Percentiles rank a stretch among this genome's conserved stretches.
Evolutionary conservation across 305 asterid species (phyloP).

Genomic region (Andrographis paniculata): DNA sequence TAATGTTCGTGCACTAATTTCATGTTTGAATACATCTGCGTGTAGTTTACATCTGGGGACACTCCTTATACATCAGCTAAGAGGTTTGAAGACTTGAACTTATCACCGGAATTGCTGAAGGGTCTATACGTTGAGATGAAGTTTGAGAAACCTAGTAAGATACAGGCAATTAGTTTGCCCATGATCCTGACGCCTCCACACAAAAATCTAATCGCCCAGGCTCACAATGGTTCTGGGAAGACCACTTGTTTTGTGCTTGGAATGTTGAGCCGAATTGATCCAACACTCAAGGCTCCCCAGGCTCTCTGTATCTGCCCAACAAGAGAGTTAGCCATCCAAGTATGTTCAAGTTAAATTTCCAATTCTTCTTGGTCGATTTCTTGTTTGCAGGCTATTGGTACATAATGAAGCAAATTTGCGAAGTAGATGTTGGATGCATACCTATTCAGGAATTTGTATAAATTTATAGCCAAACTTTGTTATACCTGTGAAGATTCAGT

Average conservation of each 20-base stretch:
- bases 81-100: constrained; percentile 75
- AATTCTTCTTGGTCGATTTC: too few species aligned
- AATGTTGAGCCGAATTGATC: constrained; percentile 88
- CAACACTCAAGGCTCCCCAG: constrained; percentile 56
- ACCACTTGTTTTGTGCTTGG: constrained; percentile 96
- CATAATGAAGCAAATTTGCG: not conserved
- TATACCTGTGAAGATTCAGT: too few species aligned
- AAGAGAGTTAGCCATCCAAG: constrained; percentile 92
- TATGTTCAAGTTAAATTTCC: constrained; percentile 11
- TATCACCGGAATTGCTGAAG: constrained; percentile 58
- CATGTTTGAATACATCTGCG: constrained; percentile 5
- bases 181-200: constrained; percentile 84
- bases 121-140: constrained; percentile 78
- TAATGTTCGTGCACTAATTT: not conserved
- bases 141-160: constrained; percentile 78
- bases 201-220: constrained; percentile 86
- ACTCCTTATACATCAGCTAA: constrained; percentile 66
- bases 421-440: too few species aligned
- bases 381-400: not conserved
- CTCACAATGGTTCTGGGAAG: constrained; percentile 94
- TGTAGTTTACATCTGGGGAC: constrained; percentile 64
- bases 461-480: too few species aligned
- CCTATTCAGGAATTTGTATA: too few species aligned
- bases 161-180: constrained; percentile 78
- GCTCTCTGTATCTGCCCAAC: constrained; percentile 98